A percentile compares a stretch with the other conserved stretches of the same genome.
Conservation (phyloP, 768 basidiomycete genomes). For the Lactarius trivialis region DNA sequence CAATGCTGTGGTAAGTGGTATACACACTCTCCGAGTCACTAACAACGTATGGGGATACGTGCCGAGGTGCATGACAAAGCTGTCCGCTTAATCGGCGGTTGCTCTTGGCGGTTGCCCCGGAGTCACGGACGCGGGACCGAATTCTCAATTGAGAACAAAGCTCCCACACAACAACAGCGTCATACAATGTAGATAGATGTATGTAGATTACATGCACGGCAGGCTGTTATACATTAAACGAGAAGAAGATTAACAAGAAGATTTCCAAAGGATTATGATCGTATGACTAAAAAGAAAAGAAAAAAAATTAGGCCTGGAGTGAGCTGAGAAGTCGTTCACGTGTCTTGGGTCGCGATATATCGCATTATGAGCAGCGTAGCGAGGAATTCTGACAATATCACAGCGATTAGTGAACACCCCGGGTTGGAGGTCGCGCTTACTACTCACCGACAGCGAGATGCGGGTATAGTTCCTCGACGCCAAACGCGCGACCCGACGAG, state of each 20-base stretch:
- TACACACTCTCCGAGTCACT: background rate
- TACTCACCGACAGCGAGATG: slow-evolving; percentile 50
- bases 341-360: slow-evolving; percentile 45
- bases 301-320: background rate
- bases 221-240: background rate
- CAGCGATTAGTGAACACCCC: background rate
- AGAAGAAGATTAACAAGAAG: no score
- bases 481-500: slow-evolving; percentile 58
- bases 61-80: background rate
- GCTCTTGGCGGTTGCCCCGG: background rate
- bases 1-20: background rate
- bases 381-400: slow-evolving; percentile 43
- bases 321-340: slow-evolving; percentile 26
- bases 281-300: background rate
- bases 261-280: background rate
- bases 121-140: background rate
- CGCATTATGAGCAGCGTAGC: slow-evolving; percentile 60
- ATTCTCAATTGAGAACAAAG: background rate
- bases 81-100: background rate
- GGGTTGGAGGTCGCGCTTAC: slow-evolving; percentile 23
- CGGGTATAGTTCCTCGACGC: slow-evolving; percentile 53
- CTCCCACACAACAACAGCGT: background rate
- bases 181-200: background rate
- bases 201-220: no score
- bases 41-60: background rate